phyloP scores from a whole-genome alignment of 2,329 filamentous ascomycete genomes.

The Colletotrichum gigasporum region DNA sequence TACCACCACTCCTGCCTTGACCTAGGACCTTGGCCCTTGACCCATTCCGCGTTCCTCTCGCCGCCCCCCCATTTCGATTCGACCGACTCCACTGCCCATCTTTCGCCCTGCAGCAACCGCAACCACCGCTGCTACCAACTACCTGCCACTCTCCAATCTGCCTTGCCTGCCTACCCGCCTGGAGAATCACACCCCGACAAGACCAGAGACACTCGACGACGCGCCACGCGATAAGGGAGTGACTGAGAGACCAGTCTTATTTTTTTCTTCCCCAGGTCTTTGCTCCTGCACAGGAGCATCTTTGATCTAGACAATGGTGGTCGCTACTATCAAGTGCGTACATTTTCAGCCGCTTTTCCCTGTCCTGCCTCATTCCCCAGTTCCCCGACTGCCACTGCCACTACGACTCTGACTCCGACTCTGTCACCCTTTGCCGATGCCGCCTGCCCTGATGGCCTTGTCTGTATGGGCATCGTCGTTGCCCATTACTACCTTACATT shows the following conservation, averaged over 20 bases:
- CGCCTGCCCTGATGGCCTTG: slow-evolving; percentile 11
- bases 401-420: slow-evolving; percentile 30
- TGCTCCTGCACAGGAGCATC: slow-evolving; percentile 50
- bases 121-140: slow-evolving; percentile 27
- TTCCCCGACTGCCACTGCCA: slow-evolving; percentile 27
- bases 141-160: slow-evolving; percentile 27
- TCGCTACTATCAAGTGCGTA: slow-evolving; percentile 72
- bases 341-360: slow-evolving; percentile 35
- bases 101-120: slow-evolving; percentile 32
- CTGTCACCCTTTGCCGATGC: slow-evolving; percentile 14
- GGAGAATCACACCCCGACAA: slow-evolving; percentile 32
- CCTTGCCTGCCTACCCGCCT: slow-evolving; percentile 23
- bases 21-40: background rate
- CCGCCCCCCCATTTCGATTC: slow-evolving; percentile 28
- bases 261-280: slow-evolving; percentile 33
- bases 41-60: slow-evolving; percentile 23
- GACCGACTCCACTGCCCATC: slow-evolving; percentile 26
- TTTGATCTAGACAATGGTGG: slow-evolving; percentile 62
- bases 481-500: background rate
- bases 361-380: slow-evolving; percentile 19
- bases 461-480: background rate
- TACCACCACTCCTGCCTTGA: background rate
- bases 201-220: slow-evolving; percentile 35
- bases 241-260: slow-evolving; percentile 27
- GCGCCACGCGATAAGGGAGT: slow-evolving; percentile 37